These are phyloP conservation scores for Chytridiales sp. DNA, from an alignment of 371 early-diverging fungal genomes.

Conservation along the genomic window DNA sequence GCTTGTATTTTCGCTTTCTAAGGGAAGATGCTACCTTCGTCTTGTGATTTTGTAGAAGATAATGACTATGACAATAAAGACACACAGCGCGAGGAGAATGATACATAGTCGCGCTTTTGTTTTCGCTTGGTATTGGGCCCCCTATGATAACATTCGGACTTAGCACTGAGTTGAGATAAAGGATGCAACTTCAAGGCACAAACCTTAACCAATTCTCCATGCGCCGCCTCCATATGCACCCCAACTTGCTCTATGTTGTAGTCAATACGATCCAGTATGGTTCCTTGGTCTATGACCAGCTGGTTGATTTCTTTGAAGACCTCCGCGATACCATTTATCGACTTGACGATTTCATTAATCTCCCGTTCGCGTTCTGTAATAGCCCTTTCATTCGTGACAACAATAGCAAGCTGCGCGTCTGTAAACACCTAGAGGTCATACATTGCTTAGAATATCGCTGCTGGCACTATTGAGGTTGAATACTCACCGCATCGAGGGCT, in stretches of 20 bases:
- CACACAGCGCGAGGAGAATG: conserved; percentile 32
- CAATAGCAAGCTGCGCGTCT: conserved; percentile 74
- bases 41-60: conserved; percentile 24
- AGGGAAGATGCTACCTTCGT: no score
- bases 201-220: conserved; percentile 81
- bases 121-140: conserved; percentile 32
- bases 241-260: conserved; percentile 89
- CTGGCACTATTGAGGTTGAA: neutral
- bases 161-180: no score
- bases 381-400: conserved; percentile 67
- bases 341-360: conserved; percentile 87
- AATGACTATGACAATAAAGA: conserved; percentile 37
- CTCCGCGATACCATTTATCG: conserved; percentile 87
- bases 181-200: conserved; percentile 3
- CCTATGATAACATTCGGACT: conserved; percentile 22
- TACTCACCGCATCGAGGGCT: conserved; percentile 42
- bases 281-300: conserved; percentile 96
- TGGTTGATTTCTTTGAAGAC: conserved; percentile 90
- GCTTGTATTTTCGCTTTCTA: no score
- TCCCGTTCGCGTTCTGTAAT: conserved; percentile 86
- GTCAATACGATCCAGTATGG: conserved; percentile 94
- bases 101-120: conserved; percentile 40
- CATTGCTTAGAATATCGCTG: neutral
- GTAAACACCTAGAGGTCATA: conserved; percentile 68
- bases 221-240: conserved; percentile 78